A percentile compares a stretch with the other conserved stretches of the same genome.
Evolutionary conservation across 2,329 filamentous ascomycete species (phyloP).

Genomic region (Coniosporium uncinatum): DNA sequence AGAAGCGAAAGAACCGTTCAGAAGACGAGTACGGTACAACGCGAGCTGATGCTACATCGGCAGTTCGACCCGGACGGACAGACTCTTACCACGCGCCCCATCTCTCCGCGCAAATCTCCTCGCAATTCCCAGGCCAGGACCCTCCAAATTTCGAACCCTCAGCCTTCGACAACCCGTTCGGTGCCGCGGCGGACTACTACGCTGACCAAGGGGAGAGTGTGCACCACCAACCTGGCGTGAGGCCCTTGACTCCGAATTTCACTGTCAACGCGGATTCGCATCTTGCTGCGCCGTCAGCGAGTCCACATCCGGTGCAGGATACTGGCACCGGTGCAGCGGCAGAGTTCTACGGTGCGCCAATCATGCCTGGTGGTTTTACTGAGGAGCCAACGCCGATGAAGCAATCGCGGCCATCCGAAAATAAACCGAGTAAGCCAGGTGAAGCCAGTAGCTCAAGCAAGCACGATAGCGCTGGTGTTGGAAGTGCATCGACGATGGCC

Average conservation of each 20-base stretch:
- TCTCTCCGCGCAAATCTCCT: conserved; percentile 36
- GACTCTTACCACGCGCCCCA: conserved; percentile 16
- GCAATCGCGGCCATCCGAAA: no score
- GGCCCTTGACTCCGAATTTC: conserved; percentile 44
- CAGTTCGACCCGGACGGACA: no score
- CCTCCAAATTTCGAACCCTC: conserved; percentile 34
- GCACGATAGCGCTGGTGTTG: conserved; percentile 18
- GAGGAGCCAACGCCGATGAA: neutral
- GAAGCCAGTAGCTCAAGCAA: no score
- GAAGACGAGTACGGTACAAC: neutral
- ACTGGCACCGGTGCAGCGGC: conserved; percentile 53
- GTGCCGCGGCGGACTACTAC: conserved; percentile 52
- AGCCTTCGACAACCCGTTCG: conserved; percentile 28
- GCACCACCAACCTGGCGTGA: conserved; percentile 51
- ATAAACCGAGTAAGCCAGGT: conserved; percentile 7
- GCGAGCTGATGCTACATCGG: conserved; percentile 2
- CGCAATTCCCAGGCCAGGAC: conserved; percentile 55
- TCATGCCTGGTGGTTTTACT: neutral
- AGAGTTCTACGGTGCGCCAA: conserved; percentile 40
- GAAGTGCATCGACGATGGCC: conserved; percentile 24
- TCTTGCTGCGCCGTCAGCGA: conserved; percentile 44
- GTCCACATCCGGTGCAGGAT: conserved; percentile 50
- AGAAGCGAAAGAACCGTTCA: conserved; percentile 12
- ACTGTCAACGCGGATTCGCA: conserved; percentile 53
- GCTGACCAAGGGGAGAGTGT: conserved; percentile 57